phyloP scores from a whole-genome alignment of 2,329 filamentous ascomycete genomes.

The Colletotrichum sp. region DNA sequence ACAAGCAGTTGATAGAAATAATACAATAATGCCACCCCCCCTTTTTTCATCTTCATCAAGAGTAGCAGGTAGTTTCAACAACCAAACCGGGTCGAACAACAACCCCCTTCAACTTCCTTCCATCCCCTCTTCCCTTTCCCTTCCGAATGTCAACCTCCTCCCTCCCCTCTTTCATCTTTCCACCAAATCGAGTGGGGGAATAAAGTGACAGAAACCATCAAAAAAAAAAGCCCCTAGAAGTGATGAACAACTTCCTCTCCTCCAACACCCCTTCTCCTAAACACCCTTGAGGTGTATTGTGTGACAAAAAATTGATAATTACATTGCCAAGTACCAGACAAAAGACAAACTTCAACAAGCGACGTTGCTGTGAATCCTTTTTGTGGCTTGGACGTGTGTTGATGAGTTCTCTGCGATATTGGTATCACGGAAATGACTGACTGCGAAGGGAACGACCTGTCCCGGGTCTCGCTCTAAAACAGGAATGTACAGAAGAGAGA shows the following conservation, averaged over 20 bases:
- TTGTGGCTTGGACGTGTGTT: not conserved
- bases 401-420: constrained; percentile 19
- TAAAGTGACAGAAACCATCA: not conserved
- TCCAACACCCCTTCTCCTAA: not conserved
- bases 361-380: not conserved
- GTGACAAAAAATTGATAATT: constrained; percentile 18
- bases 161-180: not conserved
- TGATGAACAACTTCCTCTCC: not conserved
- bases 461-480: constrained; percentile 23
- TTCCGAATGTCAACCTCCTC: not conserved
- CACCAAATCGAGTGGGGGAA: not conserved
- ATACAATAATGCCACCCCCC: not conserved
- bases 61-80: not conserved
- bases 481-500: constrained; percentile 24
- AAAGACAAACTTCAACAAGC: not conserved
- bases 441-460: constrained; percentile 24
- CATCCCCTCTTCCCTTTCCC: not conserved
- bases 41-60: not conserved
- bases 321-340: constrained; percentile 8
- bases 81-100: not conserved
- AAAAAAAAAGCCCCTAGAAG: not conserved
- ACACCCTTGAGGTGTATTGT: not conserved
- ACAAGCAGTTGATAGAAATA: not conserved
- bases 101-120: not conserved
- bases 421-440: constrained; percentile 25